A percentile compares a stretch with the other conserved stretches of the same genome.
Evolutionary conservation across 495 filamentous ascomycete species (phyloP).

Genomic region (Penicillium herquei): DNA sequence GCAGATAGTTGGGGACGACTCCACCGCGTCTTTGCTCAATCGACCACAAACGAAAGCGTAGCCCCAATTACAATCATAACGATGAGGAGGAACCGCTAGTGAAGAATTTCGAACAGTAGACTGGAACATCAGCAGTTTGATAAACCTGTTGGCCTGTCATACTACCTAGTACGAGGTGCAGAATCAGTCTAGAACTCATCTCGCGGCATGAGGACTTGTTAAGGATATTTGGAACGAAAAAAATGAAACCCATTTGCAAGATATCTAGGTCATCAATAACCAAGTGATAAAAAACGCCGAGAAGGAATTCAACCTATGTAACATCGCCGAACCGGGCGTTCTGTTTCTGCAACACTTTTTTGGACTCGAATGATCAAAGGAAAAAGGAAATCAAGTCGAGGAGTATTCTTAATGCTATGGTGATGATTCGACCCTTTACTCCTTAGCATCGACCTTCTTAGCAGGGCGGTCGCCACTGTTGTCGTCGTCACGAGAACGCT

Average conservation of each 20-base stretch:
- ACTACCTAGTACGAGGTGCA: no score
- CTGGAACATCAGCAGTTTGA: no score
- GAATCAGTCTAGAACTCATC: neutral
- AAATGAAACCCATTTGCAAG: neutral
- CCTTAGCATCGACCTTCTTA: constrained; percentile 52
- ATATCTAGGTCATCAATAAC: constrained; percentile 14
- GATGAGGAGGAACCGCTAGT: no score
- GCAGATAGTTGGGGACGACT: no score
- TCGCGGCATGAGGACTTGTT: no score
- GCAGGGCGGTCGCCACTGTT: constrained; percentile 38
- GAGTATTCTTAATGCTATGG: neutral
- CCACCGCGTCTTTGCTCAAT: no score
- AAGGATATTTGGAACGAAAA: neutral
- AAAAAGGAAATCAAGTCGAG: constrained; percentile 17
- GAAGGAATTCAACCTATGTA: constrained; percentile 17
- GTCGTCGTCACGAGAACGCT: constrained; percentile 49
- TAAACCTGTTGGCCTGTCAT: no score
- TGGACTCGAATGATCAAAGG: constrained; percentile 17
- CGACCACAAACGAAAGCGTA: no score
- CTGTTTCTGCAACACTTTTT: constrained; percentile 28
- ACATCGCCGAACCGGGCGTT: constrained; percentile 12
- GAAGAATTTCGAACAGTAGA: no score
- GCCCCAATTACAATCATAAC: no score
- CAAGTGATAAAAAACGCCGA: constrained; percentile 24
- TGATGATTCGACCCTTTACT: constrained; percentile 23